phyloP scores from a whole-genome alignment of 495 filamentous ascomycete species.

The Parathielavia appendiculata region DNA sequence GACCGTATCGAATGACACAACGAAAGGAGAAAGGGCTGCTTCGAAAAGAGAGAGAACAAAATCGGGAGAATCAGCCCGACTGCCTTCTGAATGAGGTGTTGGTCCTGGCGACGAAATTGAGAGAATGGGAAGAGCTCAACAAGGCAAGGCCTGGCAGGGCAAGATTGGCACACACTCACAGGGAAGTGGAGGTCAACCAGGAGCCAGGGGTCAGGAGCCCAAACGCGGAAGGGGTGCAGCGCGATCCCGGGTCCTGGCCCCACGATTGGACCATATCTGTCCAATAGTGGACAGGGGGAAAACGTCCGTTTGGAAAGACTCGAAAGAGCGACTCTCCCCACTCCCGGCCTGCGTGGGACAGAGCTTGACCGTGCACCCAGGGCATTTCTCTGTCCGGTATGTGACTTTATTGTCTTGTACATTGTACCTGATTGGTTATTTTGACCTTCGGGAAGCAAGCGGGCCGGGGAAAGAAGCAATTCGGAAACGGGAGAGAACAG shows the following conservation, averaged over 20 bases:
- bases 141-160: slow-evolving; percentile 13
- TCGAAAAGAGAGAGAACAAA: not conserved
- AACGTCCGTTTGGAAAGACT: not conserved
- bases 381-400: not conserved
- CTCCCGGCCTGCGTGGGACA: slow-evolving; percentile 14
- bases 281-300: slow-evolving; percentile 19
- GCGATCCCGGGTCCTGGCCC: slow-evolving; percentile 17
- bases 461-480: slow-evolving; percentile 25
- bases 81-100: slow-evolving; percentile 16
- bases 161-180: slow-evolving; percentile 24
- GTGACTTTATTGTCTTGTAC: too few relatives aligned
- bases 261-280: slow-evolving; percentile 21
- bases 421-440: not conserved
- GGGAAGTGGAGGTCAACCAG: slow-evolving; percentile 22
- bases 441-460: slow-evolving; percentile 3
- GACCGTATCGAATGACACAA: not conserved
- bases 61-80: slow-evolving; percentile 1
- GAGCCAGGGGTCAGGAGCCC: slow-evolving; percentile 4
- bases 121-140: slow-evolving; percentile 1
- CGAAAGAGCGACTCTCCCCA: slow-evolving; percentile 3
- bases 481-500: slow-evolving; percentile 18
- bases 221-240: slow-evolving; percentile 23
- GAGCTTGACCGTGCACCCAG: slow-evolving; percentile 19
- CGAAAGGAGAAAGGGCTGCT: not conserved
- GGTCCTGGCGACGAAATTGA: slow-evolving; percentile 27